These are phyloP conservation scores for Stephanodiscus triporus DNA, from an alignment of 108 stramenopile species.

Conservation along the genomic window DNA sequence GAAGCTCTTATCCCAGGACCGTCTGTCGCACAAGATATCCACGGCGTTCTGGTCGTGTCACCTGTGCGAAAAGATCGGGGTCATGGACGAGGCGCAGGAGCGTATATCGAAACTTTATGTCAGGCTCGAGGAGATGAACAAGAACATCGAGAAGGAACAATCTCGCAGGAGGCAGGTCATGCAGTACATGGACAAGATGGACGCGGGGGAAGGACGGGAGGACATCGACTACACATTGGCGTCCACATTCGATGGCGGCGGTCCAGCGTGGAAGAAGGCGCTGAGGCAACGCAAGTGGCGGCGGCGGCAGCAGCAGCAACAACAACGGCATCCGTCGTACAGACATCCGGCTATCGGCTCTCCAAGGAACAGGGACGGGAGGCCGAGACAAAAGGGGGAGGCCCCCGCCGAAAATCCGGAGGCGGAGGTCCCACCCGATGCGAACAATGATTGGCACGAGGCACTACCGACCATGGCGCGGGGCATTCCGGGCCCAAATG, in stretches of 20 bases:
- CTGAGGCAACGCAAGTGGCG: slow-evolving; percentile 19
- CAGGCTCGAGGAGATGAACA: slow-evolving; percentile 76
- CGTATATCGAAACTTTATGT: slow-evolving; percentile 69
- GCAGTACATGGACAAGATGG: slow-evolving; percentile 84
- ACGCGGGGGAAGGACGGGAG: slow-evolving; percentile 71
- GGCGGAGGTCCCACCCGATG: slow-evolving; percentile 29
- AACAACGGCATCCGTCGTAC: slow-evolving; percentile 1
- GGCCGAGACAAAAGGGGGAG: background rate
- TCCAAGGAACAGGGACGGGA: slow-evolving; percentile 31
- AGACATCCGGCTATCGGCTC: slow-evolving; percentile 41
- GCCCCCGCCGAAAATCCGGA: slow-evolving; percentile 18
- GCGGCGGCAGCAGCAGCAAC: background rate
- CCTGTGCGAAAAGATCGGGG: slow-evolving; percentile 68
- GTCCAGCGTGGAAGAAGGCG: slow-evolving; percentile 40
- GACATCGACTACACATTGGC: slow-evolving; percentile 90
- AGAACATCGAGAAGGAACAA: slow-evolving; percentile 74
- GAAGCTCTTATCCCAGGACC: slow-evolving; percentile 60
- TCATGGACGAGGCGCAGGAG: slow-evolving; percentile 74
- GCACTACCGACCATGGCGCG: background rate
- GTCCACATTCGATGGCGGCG: slow-evolving; percentile 58
- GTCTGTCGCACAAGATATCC: slow-evolving; percentile 33
- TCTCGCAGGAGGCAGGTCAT: slow-evolving; percentile 73
- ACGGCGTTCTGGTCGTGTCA: slow-evolving; percentile 57
- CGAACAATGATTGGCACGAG: slow-evolving; percentile 5
- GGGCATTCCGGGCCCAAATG: background rate